These are phyloP conservation scores for Oleoguttula mirabilis DNA, from an alignment of 495 filamentous ascomycete species.

Conservation along the genomic window DNA sequence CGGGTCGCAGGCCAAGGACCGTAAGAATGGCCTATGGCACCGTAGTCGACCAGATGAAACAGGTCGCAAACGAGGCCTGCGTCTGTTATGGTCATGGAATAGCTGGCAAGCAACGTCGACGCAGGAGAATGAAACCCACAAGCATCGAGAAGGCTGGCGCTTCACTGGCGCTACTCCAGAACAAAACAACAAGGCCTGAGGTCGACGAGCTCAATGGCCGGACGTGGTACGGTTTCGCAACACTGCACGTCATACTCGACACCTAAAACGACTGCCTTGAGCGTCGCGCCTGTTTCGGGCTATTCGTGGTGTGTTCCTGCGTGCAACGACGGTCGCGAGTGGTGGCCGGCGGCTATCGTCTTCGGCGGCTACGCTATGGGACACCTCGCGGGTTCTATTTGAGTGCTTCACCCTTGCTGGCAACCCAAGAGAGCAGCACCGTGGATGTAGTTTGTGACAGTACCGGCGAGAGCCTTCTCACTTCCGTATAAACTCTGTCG, in stretches of 20 bases:
- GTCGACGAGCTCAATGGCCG: neutral
- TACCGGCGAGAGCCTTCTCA: too few relatives aligned
- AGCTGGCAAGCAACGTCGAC: neutral
- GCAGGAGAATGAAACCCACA: neutral
- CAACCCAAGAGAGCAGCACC: too few relatives aligned
- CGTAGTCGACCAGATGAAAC: neutral
- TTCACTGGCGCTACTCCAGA: too few relatives aligned
- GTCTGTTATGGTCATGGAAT: neutral
- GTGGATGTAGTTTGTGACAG: too few relatives aligned
- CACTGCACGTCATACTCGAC: conserved; percentile 1
- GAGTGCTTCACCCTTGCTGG: too few relatives aligned
- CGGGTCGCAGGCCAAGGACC: neutral
- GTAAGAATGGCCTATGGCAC: neutral
- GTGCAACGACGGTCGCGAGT: neutral
- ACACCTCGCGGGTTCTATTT: conserved; percentile 10
- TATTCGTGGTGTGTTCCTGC: conserved; percentile 1
- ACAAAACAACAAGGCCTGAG: too few relatives aligned
- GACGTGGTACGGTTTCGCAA: neutral
- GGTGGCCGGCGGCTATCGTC: conserved; percentile 3
- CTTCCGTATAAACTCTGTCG: too few relatives aligned
- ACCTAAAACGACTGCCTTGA: conserved; percentile 8
- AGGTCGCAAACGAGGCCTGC: neutral
- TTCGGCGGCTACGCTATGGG: conserved; percentile 2
- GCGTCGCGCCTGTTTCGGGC: conserved; percentile 15
- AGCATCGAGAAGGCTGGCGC: neutral